phyloP scores from a whole-genome alignment of 2,329 filamentous ascomycete species.

The Hortaea sp. region DNA sequence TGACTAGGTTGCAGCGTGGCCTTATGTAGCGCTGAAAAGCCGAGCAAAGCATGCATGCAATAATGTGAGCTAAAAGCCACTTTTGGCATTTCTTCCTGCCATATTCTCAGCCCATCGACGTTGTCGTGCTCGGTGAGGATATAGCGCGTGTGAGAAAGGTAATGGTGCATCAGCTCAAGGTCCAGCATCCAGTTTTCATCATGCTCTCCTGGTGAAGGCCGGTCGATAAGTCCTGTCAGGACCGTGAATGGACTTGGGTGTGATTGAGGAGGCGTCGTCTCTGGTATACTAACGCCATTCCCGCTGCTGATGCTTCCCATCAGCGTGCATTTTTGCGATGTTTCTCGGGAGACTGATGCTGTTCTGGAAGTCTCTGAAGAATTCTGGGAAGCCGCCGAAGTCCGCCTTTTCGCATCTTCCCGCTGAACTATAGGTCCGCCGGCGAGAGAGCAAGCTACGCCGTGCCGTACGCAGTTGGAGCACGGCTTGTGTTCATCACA shows the following conservation, averaged over 20 bases:
- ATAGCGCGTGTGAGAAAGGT: constrained; percentile 12
- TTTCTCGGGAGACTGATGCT: constrained; percentile 8
- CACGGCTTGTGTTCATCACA: constrained; percentile 23
- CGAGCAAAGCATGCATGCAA: constrained; percentile 22
- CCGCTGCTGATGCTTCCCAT: constrained; percentile 3
- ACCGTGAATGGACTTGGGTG: constrained; percentile 12
- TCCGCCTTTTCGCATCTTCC: constrained; percentile 18
- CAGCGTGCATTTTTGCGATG: constrained; percentile 4
- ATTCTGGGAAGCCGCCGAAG: constrained; percentile 11
- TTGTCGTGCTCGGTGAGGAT: constrained; percentile 16
- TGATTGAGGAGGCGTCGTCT: neutral
- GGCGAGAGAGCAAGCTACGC: constrained; percentile 21
- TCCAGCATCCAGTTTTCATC: constrained; percentile 18
- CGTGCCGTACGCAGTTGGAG: constrained; percentile 21
- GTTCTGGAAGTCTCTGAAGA: constrained; percentile 9
- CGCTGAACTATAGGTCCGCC: constrained; percentile 20
- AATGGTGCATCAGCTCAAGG: constrained; percentile 24
- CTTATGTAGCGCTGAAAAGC: constrained; percentile 20
- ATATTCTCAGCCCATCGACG: constrained; percentile 14
- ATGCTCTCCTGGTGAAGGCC: constrained; percentile 8
- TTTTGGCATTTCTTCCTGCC: constrained; percentile 18
- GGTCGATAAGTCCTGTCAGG: constrained; percentile 18
- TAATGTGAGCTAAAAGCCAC: constrained; percentile 19
- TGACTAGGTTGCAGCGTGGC: constrained; percentile 15
- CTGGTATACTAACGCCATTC: constrained; percentile 5